These are phyloP conservation scores for Hebeloma cylindrosporum DNA, from an alignment of 768 basidiomycete genomes.

Conservation along the genomic window DNA sequence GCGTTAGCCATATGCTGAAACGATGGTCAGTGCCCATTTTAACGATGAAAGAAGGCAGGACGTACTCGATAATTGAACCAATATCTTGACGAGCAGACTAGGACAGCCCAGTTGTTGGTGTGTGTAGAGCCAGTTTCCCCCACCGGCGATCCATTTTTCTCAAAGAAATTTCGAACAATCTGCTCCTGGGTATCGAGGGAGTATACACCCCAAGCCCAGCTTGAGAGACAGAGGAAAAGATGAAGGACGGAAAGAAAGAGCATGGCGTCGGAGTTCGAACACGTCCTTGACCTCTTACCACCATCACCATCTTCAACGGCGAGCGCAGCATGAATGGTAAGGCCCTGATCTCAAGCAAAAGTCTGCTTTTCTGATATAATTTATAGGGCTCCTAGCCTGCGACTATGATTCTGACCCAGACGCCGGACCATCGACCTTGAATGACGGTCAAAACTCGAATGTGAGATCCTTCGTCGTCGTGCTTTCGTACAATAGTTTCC, in stretches of 20 bases:
- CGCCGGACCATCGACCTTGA: conserved; percentile 35
- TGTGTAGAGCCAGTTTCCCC: conserved; percentile 44
- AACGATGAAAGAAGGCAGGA: conserved; percentile 13
- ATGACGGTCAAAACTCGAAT: conserved; percentile 40
- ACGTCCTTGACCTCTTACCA: conserved; percentile 19
- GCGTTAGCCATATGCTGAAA: conserved; percentile 96
- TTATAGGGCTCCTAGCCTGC: conserved; percentile 59
- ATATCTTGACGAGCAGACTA: conserved; percentile 91
- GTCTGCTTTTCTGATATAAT: background rate
- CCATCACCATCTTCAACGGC: conserved; percentile 15
- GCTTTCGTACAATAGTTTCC: conserved; percentile 49
- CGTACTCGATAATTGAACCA: conserved; percentile 98
- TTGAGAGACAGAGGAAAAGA: conserved; percentile 34
- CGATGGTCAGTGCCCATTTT: conserved; percentile 1
- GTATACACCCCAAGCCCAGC: conserved; percentile 32
- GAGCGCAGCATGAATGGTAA: conserved; percentile 26
- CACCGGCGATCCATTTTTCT: conserved; percentile 32
- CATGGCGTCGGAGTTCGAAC: conserved; percentile 27
- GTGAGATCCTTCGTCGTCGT: conserved; percentile 57
- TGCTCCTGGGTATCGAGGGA: conserved; percentile 35
- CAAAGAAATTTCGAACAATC: conserved; percentile 47
- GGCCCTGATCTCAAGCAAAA: background rate
- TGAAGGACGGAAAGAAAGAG: conserved; percentile 29
- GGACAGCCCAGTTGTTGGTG: conserved; percentile 98
- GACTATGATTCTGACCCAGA: conserved; percentile 65